Conservation (phyloP, 345 rosid species). For the Mangifera indica region DNA sequence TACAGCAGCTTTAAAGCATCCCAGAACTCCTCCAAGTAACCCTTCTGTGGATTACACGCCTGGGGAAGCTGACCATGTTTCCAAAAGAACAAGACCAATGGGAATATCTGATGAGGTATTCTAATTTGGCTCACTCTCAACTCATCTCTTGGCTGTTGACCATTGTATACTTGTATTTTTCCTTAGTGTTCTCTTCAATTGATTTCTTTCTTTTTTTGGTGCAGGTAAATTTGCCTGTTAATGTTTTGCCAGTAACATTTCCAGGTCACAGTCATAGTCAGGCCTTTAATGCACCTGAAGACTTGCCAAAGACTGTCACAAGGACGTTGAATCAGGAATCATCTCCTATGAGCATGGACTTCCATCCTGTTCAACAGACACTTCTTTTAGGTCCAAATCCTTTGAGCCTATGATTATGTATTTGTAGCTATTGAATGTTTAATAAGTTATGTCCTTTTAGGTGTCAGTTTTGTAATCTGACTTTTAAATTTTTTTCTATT, state of each 20-base stretch:
- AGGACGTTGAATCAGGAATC: slow-evolving; percentile 86
- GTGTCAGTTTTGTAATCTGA: slow-evolving; percentile 13
- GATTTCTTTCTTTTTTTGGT: slow-evolving; percentile 2
- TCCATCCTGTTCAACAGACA: slow-evolving; percentile 86
- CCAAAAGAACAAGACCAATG: slow-evolving; percentile 91
- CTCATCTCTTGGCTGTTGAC: not conserved
- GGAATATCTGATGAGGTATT: slow-evolving; percentile 91
- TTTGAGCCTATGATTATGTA: slow-evolving; percentile 13
- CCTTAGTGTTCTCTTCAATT: slow-evolving; percentile 9
- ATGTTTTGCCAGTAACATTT: slow-evolving; percentile 78
- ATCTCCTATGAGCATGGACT: slow-evolving; percentile 97
- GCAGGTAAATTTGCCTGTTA: slow-evolving; percentile 82
- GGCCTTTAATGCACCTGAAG: slow-evolving; percentile 73
- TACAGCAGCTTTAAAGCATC: slow-evolving; percentile 88
- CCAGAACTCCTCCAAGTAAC: slow-evolving; percentile 89
- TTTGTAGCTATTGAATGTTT: not conserved
- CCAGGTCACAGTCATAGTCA: slow-evolving; percentile 81
- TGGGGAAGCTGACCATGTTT: slow-evolving; percentile 85
- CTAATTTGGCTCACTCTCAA: slow-evolving; percentile 11
- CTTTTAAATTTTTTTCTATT: slow-evolving; percentile 17
- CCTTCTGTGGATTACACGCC: slow-evolving; percentile 80
- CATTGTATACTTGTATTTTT: slow-evolving; percentile 1
- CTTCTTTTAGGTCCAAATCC: slow-evolving; percentile 68
- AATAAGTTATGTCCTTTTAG: not conserved
- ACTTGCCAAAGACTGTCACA: slow-evolving; percentile 72